These are phyloP conservation scores for Nitzschia sp. DNA, from an alignment of 108 stramenopile genomes.

Conservation along the genomic window DNA sequence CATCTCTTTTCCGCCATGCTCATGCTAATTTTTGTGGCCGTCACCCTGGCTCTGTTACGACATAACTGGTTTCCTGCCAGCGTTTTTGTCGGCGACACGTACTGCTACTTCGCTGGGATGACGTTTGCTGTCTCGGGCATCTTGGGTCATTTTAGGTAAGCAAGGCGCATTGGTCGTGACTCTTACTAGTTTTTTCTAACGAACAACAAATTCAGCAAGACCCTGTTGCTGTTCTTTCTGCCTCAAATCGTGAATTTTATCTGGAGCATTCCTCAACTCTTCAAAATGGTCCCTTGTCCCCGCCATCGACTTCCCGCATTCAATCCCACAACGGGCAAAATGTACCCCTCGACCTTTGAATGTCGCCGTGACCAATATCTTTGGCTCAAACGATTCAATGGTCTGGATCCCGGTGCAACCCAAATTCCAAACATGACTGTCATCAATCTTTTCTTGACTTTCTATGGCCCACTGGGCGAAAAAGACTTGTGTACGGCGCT, in stretches of 20 bases:
- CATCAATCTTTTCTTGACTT: slow-evolving; percentile 86
- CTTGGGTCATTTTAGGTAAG: slow-evolving; percentile 96
- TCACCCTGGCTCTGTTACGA: slow-evolving; percentile 80
- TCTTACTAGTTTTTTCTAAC: too few relatives aligned
- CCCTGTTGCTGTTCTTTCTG: slow-evolving; percentile 93
- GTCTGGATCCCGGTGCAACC: slow-evolving; percentile 24
- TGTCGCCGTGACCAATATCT: slow-evolving; percentile 35
- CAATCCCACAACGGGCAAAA: slow-evolving; percentile 71
- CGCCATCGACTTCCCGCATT: slow-evolving; percentile 93
- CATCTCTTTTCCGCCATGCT: slow-evolving; percentile 89
- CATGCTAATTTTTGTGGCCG: slow-evolving; percentile 81
- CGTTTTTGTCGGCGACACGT: slow-evolving; percentile 99
- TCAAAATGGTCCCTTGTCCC: slow-evolving; percentile 94
- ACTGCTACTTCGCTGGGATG: slow-evolving; percentile 99
- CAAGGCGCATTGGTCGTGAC: too few relatives aligned
- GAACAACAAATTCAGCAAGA: too few relatives aligned
- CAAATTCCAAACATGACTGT: slow-evolving; percentile 92
- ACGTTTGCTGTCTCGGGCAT: slow-evolving; percentile 96
- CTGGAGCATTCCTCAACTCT: slow-evolving; percentile 94
- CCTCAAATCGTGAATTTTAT: slow-evolving; percentile 97
- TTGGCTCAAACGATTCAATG: slow-evolving; percentile 45
- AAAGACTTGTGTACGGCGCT: slow-evolving; percentile 68
- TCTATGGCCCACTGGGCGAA: slow-evolving; percentile 92
- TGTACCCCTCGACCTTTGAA: slow-evolving; percentile 82
- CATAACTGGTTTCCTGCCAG: slow-evolving; percentile 96